These are phyloP conservation scores for Alloascoidea africana DNA, from an alignment of 805 yeast species.

Conservation along the genomic window DNA sequence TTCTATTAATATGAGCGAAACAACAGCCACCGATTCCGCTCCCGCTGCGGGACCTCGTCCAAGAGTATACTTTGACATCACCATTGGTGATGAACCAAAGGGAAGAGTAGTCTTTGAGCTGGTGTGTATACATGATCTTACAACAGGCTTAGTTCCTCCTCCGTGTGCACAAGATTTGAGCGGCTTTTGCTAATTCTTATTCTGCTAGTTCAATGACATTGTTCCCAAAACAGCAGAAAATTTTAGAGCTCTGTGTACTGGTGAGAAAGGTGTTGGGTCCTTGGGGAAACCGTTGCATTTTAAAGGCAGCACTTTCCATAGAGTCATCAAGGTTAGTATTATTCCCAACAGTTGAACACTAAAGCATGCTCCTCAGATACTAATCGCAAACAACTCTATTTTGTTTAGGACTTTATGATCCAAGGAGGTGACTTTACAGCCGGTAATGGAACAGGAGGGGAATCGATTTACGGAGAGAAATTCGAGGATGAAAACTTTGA, in stretches of 20 bases:
- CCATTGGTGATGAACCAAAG: conserved; percentile 49
- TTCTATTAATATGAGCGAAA: no score
- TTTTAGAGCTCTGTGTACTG: conserved; percentile 79
- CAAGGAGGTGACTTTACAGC: conserved; percentile 91
- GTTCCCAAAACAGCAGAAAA: conserved; percentile 87
- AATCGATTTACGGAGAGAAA: conserved; percentile 70
- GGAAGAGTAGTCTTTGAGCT: conserved; percentile 77
- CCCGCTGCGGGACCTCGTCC: conserved; percentile 16
- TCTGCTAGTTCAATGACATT: conserved; percentile 31
- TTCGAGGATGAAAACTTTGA: conserved; percentile 85
- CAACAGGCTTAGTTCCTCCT: no score
- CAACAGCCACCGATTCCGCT: no score
- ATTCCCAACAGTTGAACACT: conserved; percentile 2
- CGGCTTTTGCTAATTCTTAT: no score
- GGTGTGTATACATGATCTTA: conserved; percentile 13
- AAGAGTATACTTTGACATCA: conserved; percentile 64
- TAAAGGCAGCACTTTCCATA: conserved; percentile 83
- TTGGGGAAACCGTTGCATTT: conserved; percentile 55
- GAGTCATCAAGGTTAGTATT: conserved; percentile 23
- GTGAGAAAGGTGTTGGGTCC: conserved; percentile 57
- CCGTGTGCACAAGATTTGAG: no score
- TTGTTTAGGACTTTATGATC: conserved; percentile 79
- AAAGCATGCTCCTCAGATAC: neutral
- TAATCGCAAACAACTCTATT: conserved; percentile 3
- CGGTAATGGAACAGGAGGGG: conserved; percentile 67